These are phyloP conservation scores for Suillus subalutaceus DNA, from an alignment of 768 basidiomycete genomes.

Conservation along the genomic window DNA sequence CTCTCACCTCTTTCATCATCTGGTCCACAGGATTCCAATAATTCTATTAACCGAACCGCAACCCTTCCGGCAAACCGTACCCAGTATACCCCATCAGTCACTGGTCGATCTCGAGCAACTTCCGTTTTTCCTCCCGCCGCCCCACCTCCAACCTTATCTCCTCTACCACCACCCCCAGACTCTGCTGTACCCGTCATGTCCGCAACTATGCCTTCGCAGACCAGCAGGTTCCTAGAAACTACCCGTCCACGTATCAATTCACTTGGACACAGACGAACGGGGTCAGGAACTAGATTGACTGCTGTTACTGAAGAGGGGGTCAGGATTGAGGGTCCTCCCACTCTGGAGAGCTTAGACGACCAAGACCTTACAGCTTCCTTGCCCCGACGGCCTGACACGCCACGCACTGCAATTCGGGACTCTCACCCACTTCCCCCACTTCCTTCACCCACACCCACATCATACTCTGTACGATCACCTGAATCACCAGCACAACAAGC, in stretches of 20 bases:
- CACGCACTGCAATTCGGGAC: conserved; percentile 48
- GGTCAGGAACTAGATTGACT: conserved; percentile 58
- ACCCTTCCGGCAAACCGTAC: conserved; percentile 36
- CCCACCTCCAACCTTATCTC: conserved; percentile 63
- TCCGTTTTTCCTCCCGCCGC: conserved; percentile 66
- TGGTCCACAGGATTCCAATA: conserved; percentile 17
- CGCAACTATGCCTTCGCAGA: conserved; percentile 34
- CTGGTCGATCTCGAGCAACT: conserved; percentile 52
- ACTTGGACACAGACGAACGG: conserved; percentile 54
- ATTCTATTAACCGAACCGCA: conserved; percentile 37
- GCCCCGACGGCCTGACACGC: conserved; percentile 42
- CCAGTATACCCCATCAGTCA: conserved; percentile 24
- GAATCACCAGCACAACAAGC: conserved; percentile 53
- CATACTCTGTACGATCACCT: conserved; percentile 39
- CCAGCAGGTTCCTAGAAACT: conserved; percentile 38
- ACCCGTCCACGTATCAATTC: conserved; percentile 50
- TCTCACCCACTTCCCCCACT: conserved; percentile 72
- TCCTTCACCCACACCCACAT: conserved; percentile 48
- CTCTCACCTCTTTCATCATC: conserved; percentile 17
- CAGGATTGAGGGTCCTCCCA: conserved; percentile 37
- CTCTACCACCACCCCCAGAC: conserved; percentile 61
- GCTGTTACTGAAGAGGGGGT: conserved; percentile 64
- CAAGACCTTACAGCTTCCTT: conserved; percentile 33
- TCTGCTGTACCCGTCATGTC: conserved; percentile 26
- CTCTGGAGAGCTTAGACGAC: conserved; percentile 27